Evolutionary conservation across 495 filamentous ascomycete genomes (phyloP).

Genomic region (Hypomontagnella monticulosa): DNA sequence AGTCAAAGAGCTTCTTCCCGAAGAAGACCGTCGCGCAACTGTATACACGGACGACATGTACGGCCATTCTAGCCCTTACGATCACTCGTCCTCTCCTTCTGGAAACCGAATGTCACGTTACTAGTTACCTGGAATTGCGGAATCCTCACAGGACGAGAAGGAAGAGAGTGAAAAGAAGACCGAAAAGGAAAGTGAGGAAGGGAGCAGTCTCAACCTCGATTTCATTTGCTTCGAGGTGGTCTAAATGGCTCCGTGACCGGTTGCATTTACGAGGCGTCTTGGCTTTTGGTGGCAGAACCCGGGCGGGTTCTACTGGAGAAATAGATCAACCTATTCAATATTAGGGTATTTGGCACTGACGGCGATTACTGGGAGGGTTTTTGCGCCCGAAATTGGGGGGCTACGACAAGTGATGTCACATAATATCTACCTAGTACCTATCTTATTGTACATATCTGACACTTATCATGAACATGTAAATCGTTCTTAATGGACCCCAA

Average conservation of each 20-base stretch:
- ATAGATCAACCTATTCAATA: conserved; percentile 33
- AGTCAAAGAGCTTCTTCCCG: conserved; percentile 91
- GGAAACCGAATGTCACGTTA: conserved; percentile 51
- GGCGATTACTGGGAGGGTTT: conserved; percentile 10
- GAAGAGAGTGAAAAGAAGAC: conserved; percentile 9
- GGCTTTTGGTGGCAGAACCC: conserved; percentile 18
- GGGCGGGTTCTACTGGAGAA: conserved; percentile 12
- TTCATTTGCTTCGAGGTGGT: conserved; percentile 21
- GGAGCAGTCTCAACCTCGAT: background rate
- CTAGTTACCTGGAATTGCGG: conserved; percentile 38
- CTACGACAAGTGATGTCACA: too few species aligned
- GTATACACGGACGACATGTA: conserved; percentile 75
- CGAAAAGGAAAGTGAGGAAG: background rate
- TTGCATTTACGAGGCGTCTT: conserved; percentile 40
- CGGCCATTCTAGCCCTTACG: conserved; percentile 54
- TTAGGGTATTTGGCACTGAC: conserved; percentile 23
- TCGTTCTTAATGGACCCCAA: too few species aligned
- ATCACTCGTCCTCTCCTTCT: conserved; percentile 54
- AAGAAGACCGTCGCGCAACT: conserved; percentile 83
- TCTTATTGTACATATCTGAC: too few species aligned
- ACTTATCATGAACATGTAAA: too few species aligned
- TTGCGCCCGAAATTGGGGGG: too few species aligned
- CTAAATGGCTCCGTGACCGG: conserved; percentile 6
- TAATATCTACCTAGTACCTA: too few species aligned
- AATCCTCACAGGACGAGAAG: conserved; percentile 18